These are phyloP conservation scores for Decorospora gaudefroyi DNA, from an alignment of 2,329 filamentous ascomycete genomes.

Conservation along the genomic window DNA sequence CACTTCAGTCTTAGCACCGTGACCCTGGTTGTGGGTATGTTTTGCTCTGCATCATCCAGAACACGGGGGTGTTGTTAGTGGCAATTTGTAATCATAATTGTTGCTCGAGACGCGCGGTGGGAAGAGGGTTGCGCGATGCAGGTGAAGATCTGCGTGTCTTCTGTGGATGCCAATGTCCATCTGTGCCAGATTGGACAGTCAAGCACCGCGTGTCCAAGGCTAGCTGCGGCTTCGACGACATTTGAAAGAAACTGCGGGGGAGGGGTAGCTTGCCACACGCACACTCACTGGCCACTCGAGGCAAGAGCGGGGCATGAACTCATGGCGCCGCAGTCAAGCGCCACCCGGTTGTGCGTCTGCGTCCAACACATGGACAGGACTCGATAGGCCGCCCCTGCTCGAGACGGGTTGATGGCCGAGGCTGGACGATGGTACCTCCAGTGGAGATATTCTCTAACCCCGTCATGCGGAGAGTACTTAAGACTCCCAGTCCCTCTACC, in stretches of 20 bases:
- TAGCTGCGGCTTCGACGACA: constrained; percentile 20
- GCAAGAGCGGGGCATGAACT: constrained; percentile 36
- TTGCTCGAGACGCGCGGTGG: constrained; percentile 1
- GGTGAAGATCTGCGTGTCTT: background rate
- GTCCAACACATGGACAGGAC: no score
- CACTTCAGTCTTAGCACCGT: constrained; percentile 28
- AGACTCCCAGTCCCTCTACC: constrained; percentile 30
- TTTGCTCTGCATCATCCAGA: constrained; percentile 12
- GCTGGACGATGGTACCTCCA: constrained; percentile 26
- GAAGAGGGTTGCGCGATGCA: constrained; percentile 1
- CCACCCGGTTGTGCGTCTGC: constrained; percentile 23
- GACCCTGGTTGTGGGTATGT: constrained; percentile 18
- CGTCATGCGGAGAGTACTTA: constrained; percentile 40
- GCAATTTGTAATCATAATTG: no score
- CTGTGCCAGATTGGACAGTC: constrained; percentile 21
- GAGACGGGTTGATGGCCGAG: constrained; percentile 40
- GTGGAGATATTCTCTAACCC: constrained; percentile 31
- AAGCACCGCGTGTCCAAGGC: constrained; percentile 16
- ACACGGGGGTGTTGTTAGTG: constrained; percentile 8
- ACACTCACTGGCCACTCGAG: constrained; percentile 36
- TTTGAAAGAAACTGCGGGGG: constrained; percentile 35
- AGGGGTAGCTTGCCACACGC: constrained; percentile 44
- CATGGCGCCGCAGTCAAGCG: constrained; percentile 28
- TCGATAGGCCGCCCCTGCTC: constrained; percentile 32
- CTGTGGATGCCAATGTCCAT: constrained; percentile 4